Evolutionary conservation across 176 grass and related monocot genomes (phyloP).

Genomic region (Avena atlantica): DNA sequence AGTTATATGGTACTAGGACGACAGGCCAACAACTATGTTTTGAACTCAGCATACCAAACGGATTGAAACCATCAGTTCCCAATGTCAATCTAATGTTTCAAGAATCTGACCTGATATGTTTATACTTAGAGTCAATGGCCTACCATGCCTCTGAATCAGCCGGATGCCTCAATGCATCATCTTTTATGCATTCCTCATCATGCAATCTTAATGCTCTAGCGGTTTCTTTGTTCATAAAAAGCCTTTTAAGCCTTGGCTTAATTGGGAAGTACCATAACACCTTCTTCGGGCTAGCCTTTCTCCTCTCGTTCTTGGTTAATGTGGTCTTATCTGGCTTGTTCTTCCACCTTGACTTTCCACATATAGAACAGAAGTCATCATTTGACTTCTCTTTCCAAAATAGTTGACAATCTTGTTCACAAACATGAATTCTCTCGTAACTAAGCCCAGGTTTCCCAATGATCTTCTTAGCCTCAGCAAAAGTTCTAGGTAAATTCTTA

Average conservation of each 20-base stretch:
- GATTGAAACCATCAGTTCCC: background rate
- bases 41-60: background rate
- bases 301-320: background rate
- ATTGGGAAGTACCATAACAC: background rate
- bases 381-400: background rate
- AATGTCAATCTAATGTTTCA: background rate
- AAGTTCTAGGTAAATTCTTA: background rate
- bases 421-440: background rate
- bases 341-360: background rate
- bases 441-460: background rate
- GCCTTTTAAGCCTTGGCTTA: background rate
- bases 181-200: background rate
- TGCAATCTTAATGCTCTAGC: background rate
- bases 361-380: background rate
- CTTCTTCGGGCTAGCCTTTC: no score
- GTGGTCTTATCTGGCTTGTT: background rate
- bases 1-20: constrained; percentile 30
- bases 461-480: background rate
- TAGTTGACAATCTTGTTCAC: background rate
- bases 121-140: background rate
- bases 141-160: constrained; percentile 5
- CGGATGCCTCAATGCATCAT: background rate
- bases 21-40: constrained; percentile 9
- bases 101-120: background rate
- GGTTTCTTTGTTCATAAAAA: background rate